Evolutionary conservation across 495 filamentous ascomycete genomes (phyloP), one percentile per base, ranked within the genome.

Genomic region (Aspergillus nidulans): DNA sequence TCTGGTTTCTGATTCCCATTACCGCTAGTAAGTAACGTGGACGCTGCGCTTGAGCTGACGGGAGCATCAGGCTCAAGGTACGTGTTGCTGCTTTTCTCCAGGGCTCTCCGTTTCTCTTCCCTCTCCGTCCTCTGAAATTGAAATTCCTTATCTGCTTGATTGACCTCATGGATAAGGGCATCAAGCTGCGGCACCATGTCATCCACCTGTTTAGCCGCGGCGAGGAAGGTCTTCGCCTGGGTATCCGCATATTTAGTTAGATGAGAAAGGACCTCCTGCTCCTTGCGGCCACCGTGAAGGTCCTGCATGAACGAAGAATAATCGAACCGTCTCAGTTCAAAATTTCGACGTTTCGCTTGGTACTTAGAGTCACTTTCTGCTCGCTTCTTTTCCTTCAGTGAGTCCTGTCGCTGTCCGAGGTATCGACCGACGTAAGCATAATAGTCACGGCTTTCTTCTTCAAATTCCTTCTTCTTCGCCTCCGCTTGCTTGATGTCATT

Each of bases 301-400:
- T 99, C 94, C 56, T 97, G 92, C 91, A 99, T 96, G 67, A 97
- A 99, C 10, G 91, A 95, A 16, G 91, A 97, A 69, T 99, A 99
- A 71, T 99, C 94, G 56, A 99, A 99, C 9, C 95, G 86, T 72
- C 91, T 97, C 36, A 99, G 76, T 71, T 99, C 94, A 60, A 97
- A 99, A 56, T 89, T 95, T 34, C 87, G 86, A 48, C 92, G 85
- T 66, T 96, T 97, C 2, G 80, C 84, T 68, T 99, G 92, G 67
- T 99, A 99, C 61, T 99, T 99, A 19, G 86, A 85, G 63, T 99
- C 94, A 64, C 90, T 96, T 59, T 99, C 90, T 15, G 79, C 85
- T 49, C 91, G 86, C 73, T 95, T 97, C 78, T 98, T 97, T 66
- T 95, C 90, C 71, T 98, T 98, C 48, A 95, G 74, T 9, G 94